Base-by-base conservation (phyloP, 2,329 filamentous ascomycete genomes). In the Phaeophleospora eucalypticola region DNA sequence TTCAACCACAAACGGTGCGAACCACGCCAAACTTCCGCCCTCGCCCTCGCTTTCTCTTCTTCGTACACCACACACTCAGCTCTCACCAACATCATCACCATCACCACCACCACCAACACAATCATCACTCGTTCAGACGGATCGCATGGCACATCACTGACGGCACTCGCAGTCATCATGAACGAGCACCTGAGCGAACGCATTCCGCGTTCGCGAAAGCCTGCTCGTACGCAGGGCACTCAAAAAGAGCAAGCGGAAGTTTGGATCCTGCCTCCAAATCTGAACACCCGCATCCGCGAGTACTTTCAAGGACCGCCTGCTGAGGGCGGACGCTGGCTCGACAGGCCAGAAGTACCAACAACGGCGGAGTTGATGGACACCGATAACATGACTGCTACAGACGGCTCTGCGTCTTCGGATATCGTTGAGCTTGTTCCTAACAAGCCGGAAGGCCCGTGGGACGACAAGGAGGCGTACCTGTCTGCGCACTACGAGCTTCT, bases 401-500 rank as follows among this genome's bases (percentile, higher is more conserved):
- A 54, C 35, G 58, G 9, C 52, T 38, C 24, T 6, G 6, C 46
- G 3, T 17, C 36, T 37, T 37, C 56, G 0, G 52, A 53, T 21
- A 51, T 53, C 17, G 45, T 54, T 2, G 51, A 52, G 15, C 38
- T 32, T 43, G 54, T 33, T 58, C 6, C 52, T 36, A 88, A 88
- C 56, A 70, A 70, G 4, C 70, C 82, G 16, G 53, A 76, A 1
- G 72, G 73, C 0, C 70, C 81, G 0, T 90, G 83, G 73, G 53
- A 67, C 0, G 80, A 73, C 3, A 83, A 79, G 53, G 74, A 81
- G 1, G 71, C 75, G 0, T 95, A 95, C 48, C 71, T 95, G 0
- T 71, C 80, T 24, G 77, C 81, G 0, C 87, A 94, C 41, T 95
- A 93, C 61, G 73, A 81, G 2, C 76, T 95, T 1, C 73, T 89